phyloP scores from a whole-genome alignment of 345 rosid species.

The Camelina neglecta region DNA sequence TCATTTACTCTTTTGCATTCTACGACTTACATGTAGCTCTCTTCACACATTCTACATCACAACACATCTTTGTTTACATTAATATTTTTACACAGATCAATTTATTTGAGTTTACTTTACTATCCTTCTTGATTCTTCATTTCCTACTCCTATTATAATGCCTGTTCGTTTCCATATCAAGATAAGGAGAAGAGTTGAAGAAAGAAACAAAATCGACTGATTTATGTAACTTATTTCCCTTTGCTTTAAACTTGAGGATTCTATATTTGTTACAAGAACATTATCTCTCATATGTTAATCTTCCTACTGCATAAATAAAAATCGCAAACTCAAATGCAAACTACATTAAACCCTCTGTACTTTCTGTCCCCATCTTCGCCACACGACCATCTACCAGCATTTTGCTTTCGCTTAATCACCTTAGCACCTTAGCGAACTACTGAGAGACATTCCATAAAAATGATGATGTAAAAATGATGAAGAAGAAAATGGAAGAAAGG shows the following conservation, averaged over 20 bases:
- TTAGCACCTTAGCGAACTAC: constrained; percentile 14
- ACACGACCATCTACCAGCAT: constrained; percentile 3
- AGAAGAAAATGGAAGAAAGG: background rate
- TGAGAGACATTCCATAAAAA: constrained; percentile 2
- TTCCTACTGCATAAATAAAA: constrained; percentile 37
- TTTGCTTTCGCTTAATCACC: constrained; percentile 23
- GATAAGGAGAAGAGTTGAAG: background rate
- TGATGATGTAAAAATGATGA: background rate
- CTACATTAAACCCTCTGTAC: constrained; percentile 27
- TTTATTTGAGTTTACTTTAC: background rate
- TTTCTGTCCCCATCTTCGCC: constrained; percentile 24
- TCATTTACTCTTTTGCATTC: constrained; percentile 30
- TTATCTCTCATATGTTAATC: constrained; percentile 3
- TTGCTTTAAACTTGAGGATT: constrained; percentile 24
- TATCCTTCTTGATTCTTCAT: background rate
- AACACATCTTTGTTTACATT: constrained; percentile 32
- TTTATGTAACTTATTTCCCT: constrained; percentile 18
- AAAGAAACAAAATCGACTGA: constrained; percentile 4
- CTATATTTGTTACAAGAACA: constrained; percentile 30
- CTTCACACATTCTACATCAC: constrained; percentile 6
- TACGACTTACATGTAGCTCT: constrained; percentile 21
- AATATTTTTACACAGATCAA: constrained; percentile 8
- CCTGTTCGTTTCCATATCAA: background rate
- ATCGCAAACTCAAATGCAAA: constrained; percentile 27
- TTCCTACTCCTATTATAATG: background rate